These are phyloP conservation scores for Geopyxis carbonaria DNA, from an alignment of 495 filamentous ascomycete genomes.

Conservation along the genomic window DNA sequence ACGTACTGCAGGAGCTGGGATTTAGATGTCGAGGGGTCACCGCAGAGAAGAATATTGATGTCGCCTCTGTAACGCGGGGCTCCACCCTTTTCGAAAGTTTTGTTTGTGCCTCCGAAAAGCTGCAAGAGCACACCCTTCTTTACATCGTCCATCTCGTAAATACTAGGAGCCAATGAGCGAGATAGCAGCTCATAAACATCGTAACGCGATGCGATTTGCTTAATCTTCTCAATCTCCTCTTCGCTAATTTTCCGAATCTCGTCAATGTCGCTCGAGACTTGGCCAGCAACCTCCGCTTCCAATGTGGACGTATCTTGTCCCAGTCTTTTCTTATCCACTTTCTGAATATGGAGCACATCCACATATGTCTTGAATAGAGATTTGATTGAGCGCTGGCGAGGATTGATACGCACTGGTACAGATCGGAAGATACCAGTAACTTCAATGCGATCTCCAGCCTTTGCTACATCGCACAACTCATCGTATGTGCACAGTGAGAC, in stretches of 20 bases:
- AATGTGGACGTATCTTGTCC: conserved; percentile 81
- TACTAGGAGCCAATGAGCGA: conserved; percentile 78
- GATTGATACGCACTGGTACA: conserved; percentile 88
- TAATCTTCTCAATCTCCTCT: conserved; percentile 87
- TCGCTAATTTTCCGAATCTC: conserved; percentile 67
- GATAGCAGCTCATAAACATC: conserved; percentile 92
- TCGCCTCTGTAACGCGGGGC: conserved; percentile 91
- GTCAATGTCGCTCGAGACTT: conserved; percentile 55
- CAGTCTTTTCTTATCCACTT: conserved; percentile 84
- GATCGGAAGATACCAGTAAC: conserved; percentile 94
- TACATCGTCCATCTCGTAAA: conserved; percentile 97
- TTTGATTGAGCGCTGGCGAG: conserved; percentile 80
- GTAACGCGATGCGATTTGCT: conserved; percentile 54
- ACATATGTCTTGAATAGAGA: conserved; percentile 95
- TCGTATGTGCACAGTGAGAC: conserved; percentile 94
- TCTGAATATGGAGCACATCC: conserved; percentile 88
- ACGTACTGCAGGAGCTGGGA: conserved; percentile 97
- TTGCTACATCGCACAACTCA: conserved; percentile 92
- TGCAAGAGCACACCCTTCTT: conserved; percentile 97
- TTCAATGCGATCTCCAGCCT: conserved; percentile 89
- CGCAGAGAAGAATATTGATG: conserved; percentile 92
- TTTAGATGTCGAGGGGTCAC: conserved; percentile 96
- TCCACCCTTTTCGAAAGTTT: conserved; percentile 89
- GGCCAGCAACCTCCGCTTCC: conserved; percentile 65
- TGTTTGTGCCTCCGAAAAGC: conserved; percentile 96